Evolutionary conservation across 176 grass and related monocot species (phyloP).

Genomic region (Poa annua): DNA sequence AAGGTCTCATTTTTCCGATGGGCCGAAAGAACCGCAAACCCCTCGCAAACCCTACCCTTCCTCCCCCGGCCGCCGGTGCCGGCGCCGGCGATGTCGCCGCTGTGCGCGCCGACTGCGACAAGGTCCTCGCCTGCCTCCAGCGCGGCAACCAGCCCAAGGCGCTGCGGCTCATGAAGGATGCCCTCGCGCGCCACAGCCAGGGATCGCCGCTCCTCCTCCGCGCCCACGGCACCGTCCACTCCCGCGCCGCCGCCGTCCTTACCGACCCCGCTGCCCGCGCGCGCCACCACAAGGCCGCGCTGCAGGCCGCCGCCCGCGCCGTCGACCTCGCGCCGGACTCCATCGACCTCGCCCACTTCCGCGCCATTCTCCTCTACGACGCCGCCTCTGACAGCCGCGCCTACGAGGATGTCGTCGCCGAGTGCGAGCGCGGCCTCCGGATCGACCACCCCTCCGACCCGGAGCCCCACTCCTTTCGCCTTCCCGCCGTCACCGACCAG

Average conservation of each 20-base stretch:
- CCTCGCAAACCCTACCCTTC: not conserved
- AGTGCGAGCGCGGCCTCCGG: slow-evolving; percentile 72
- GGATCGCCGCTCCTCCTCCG: not conserved
- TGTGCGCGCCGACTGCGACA: slow-evolving; percentile 21
- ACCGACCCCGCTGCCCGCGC: slow-evolving; percentile 67
- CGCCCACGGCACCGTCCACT: slow-evolving; percentile 72
- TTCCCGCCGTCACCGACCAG: slow-evolving; percentile 51
- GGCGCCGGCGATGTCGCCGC: no score
- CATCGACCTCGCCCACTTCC: slow-evolving; percentile 82
- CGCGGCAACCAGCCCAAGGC: slow-evolving; percentile 69
- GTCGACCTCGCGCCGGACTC: slow-evolving; percentile 74
- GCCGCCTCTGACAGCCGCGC: slow-evolving; percentile 50
- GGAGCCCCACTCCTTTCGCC: slow-evolving; percentile 61
- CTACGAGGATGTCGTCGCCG: slow-evolving; percentile 68
- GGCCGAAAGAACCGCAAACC: slow-evolving; percentile 8
- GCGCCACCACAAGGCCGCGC: slow-evolving; percentile 61
- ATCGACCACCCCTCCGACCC: slow-evolving; percentile 62
- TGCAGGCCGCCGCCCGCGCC: slow-evolving; percentile 45
- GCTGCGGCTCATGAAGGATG: slow-evolving; percentile 71
- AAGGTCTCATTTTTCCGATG: not conserved
- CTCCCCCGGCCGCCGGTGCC: not conserved
- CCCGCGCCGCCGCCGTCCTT: slow-evolving; percentile 55
- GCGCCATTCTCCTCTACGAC: slow-evolving; percentile 68
- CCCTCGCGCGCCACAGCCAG: slow-evolving; percentile 51
- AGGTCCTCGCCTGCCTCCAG: slow-evolving; percentile 55